Evolutionary conservation across 345 rosid genomes (phyloP).

Genomic region (Arabis hirsuta): DNA sequence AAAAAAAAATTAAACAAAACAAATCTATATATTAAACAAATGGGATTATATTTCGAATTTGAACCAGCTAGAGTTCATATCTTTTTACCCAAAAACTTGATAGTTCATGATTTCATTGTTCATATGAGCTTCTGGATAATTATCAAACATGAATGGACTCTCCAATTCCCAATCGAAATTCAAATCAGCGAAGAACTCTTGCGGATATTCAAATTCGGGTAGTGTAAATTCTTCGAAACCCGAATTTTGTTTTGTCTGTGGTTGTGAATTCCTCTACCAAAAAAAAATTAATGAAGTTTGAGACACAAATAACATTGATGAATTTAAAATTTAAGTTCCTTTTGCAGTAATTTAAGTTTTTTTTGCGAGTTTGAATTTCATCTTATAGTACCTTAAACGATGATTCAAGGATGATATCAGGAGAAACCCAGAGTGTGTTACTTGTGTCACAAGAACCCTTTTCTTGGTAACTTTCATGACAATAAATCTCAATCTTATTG

Average conservation of each 20-base stretch:
- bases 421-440: constrained; percentile 59
- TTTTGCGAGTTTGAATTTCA: not conserved
- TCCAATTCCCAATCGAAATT: constrained; percentile 60
- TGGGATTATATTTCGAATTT: constrained; percentile 6
- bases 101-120: constrained; percentile 32
- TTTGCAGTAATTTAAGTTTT: not conserved
- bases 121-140: constrained; percentile 34
- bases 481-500: constrained; percentile 46
- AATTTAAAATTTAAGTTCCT: not conserved
- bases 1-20: no score
- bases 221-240: constrained; percentile 47
- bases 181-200: constrained; percentile 58
- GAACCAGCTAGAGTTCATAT: not conserved
- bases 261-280: constrained; percentile 57
- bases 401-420: constrained; percentile 70
- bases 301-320: not conserved
- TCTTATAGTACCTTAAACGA: constrained; percentile 61
- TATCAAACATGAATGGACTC: constrained; percentile 20
- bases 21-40: not conserved
- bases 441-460: constrained; percentile 50
- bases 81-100: constrained; percentile 15
- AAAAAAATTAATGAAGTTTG: constrained; percentile 3
- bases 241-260: constrained; percentile 48
- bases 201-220: constrained; percentile 46
- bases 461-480: constrained; percentile 51